Base-by-base conservation (phyloP, 1,139 yeast genomes). In the Candida frijolesensis region DNA sequence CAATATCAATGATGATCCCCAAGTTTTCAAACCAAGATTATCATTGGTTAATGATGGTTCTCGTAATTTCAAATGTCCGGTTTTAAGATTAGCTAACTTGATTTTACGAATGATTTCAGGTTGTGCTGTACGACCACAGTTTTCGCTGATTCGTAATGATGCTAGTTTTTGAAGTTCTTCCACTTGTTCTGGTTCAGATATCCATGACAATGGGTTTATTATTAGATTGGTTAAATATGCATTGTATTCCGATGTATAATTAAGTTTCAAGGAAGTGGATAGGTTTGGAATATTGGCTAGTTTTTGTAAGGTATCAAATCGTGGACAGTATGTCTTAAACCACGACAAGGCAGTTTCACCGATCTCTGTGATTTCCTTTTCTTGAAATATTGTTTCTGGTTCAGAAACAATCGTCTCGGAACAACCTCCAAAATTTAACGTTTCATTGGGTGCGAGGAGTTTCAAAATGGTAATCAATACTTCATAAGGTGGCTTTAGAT, bases 21-120 rank as follows among this genome's bases (percentile, higher is more conserved):
- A 94, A 0, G 99, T 94, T 57, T 92, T 91, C 63, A 90, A 76
- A 0, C 99, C 99, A 32, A 94, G 70, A 55, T 87, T 88, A 65
- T 94, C 99, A 46, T 83, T 82, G 0, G 97, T 89, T 54, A 94
- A 70, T 0, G 96, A 84, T 0, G 98, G 98, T 63, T 94, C 99
- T 22, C 45, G 45, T 22, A 43, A 35, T 52, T 79, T 78, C 33
- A 94, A 67, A 25, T 63, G 57, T 0, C 89, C 76, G 16, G 58
- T 62, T 35, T 39, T 6, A 44, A 80, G 62, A 19, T 69, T 63
- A 0, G 70, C 67, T 1, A 83, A 60, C 8, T 63, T 59, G 19
- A 76, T 73, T 49, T 74, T 76, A 41, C 96, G 70, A 5, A 78
- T 71, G 57, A 87, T 77, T 33, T 84, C 83, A 0, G 97, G 96